A percentile compares a stretch with the other conserved stretches of the same genome.
Conservation (phyloP, 192 early-diverging fungal genomes). For the Allomyces macrogynus region DNA sequence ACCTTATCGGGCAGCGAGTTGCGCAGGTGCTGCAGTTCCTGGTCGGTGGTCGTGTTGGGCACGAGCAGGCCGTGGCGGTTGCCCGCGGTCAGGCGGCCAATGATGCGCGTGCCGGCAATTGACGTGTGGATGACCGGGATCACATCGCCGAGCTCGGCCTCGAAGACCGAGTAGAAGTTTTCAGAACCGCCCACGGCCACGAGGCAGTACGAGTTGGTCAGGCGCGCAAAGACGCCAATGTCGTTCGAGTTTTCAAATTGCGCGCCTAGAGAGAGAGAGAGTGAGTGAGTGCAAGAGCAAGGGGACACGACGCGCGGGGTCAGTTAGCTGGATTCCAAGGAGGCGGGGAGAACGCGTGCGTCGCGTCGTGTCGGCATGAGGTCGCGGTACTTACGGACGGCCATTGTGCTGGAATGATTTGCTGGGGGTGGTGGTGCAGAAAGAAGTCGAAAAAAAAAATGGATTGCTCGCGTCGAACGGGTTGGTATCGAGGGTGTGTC, state of each 20-base stretch:
- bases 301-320: not conserved
- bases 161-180: conserved; percentile 96
- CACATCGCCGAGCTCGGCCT: conserved; percentile 82
- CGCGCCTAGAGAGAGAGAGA: conserved; percentile 44
- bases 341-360: not conserved
- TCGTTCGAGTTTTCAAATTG: conserved; percentile 99
- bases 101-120: conserved; percentile 89
- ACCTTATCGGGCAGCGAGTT: conserved; percentile 89
- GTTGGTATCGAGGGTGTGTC: too few relatives aligned
- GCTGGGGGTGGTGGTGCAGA: too few relatives aligned
- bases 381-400: conserved; percentile 11
- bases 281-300: too few relatives aligned
- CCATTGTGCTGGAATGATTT: conserved; percentile 4
- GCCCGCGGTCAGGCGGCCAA: conserved; percentile 82
- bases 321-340: not conserved
- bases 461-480: too few relatives aligned
- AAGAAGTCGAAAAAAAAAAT: too few relatives aligned
- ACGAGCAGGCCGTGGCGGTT: conserved; percentile 89
- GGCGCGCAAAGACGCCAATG: conserved; percentile 90
- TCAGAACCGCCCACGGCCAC: conserved; percentile 95
- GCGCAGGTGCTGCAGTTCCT: conserved; percentile 90
- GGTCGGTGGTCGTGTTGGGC: conserved; percentile 87
- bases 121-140: conserved; percentile 91
- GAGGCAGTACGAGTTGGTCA: conserved; percentile 96
- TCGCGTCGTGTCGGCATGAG: not conserved